Percentiles rank a stretch among this genome's conserved stretches.
Evolutionary conservation across 2,329 filamentous ascomycete genomes (phyloP).

Genomic region (Diplodia seriata): DNA sequence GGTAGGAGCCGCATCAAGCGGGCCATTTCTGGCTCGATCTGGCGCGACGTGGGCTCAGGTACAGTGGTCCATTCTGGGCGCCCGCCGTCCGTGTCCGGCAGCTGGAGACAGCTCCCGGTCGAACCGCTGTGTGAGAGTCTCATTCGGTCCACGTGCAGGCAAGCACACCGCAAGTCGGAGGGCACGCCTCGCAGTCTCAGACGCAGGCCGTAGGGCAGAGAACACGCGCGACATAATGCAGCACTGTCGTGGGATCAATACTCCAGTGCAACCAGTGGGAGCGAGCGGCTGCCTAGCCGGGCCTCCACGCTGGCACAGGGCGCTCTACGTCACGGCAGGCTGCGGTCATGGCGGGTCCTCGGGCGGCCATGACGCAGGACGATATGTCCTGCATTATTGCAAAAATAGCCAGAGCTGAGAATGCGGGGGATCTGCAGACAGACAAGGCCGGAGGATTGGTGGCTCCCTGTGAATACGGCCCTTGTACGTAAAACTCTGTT

Average conservation of each 20-base stretch:
- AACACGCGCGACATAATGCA: conserved; percentile 12
- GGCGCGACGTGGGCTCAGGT: conserved; percentile 1
- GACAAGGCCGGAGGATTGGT: neutral
- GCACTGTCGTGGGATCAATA: conserved; percentile 22
- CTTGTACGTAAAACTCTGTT: conserved; percentile 7
- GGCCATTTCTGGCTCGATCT: conserved; percentile 1
- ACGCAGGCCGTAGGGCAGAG: conserved; percentile 9
- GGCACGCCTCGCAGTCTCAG: neutral
- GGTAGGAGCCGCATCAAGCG: conserved; percentile 20
- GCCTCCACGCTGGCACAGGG: conserved; percentile 3
- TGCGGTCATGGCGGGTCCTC: conserved; percentile 1
- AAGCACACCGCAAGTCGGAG: conserved; percentile 21
- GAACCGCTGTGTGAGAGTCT: neutral
- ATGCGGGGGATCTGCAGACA: conserved; percentile 23
- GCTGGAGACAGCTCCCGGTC: neutral
- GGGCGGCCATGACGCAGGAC: conserved; percentile 2
- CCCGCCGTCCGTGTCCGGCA: neutral
- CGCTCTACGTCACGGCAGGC: conserved; percentile 3
- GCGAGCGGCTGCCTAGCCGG: neutral
- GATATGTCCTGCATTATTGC: neutral
- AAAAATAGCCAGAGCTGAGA: conserved; percentile 27
- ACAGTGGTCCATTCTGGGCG: neutral
- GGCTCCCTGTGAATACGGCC: neutral
- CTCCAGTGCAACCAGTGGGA: conserved; percentile 11
- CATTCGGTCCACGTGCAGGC: conserved; percentile 13